Percentiles rank a stretch among this genome's conserved stretches.
Evolutionary conservation across 306 rosid genomes (phyloP).

Genomic region (Medicago ruthenica): DNA sequence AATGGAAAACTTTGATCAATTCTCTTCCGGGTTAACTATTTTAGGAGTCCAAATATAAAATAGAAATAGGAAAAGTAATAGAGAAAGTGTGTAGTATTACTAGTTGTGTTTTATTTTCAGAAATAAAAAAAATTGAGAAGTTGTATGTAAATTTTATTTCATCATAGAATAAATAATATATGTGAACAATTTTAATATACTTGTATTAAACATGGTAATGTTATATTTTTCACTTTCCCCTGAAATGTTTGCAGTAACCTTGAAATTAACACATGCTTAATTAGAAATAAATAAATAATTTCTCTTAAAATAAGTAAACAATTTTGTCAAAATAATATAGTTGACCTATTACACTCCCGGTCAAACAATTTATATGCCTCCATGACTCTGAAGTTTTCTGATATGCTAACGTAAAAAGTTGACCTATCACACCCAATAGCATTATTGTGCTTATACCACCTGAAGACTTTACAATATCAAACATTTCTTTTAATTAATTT

Average conservation of each 20-base stretch:
- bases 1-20: slow-evolving; percentile 32
- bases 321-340: slow-evolving; percentile 1
- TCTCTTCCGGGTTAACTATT: neutral
- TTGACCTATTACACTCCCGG: slow-evolving; percentile 25
- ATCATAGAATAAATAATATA: too few species aligned
- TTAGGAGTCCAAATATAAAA: too few species aligned
- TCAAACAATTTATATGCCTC: slow-evolving; percentile 2
- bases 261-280: neutral
- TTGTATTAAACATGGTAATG: too few species aligned
- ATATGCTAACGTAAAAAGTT: slow-evolving; percentile 31
- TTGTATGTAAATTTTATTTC: too few species aligned
- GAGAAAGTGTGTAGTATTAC: too few species aligned
- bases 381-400: neutral
- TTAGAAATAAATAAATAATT: neutral
- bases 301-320: neutral
- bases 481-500: slow-evolving; percentile 39
- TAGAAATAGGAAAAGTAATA: too few species aligned
- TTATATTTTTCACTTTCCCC: too few species aligned
- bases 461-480: slow-evolving; percentile 42
- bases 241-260: too few species aligned
- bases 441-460: slow-evolving; percentile 37
- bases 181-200: too few species aligned
- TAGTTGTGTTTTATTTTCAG: too few species aligned
- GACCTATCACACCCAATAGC: slow-evolving; percentile 41
- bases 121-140: too few species aligned